A percentile compares a stretch with the other conserved stretches of the same genome.
These are phyloP conservation scores for Coniochaeta prunicola DNA, from an alignment of 2,329 filamentous ascomycete genomes.

Conservation along the genomic window DNA sequence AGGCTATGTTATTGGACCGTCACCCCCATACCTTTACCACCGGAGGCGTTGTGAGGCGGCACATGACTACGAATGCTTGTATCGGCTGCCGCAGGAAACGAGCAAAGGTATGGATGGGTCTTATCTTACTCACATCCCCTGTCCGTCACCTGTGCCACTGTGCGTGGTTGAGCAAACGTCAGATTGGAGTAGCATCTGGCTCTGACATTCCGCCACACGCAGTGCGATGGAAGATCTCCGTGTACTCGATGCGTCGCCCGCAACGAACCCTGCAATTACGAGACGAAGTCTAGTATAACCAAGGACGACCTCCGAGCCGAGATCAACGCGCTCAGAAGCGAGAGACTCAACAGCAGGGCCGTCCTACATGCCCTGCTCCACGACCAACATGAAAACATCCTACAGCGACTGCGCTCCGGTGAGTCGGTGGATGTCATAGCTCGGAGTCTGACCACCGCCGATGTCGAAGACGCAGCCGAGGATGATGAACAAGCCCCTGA, in stretches of 20 bases:
- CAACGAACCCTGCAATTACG: not conserved
- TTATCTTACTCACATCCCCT: not conserved
- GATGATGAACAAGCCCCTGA: not conserved
- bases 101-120: not conserved
- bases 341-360: not conserved
- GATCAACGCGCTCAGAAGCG: not conserved
- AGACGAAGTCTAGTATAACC: not conserved
- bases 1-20: not conserved
- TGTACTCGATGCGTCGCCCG: not conserved
- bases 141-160: not conserved
- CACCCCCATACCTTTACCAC: not conserved
- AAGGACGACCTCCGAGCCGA: not conserved
- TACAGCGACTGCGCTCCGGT: not conserved
- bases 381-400: not conserved
- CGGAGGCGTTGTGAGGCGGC: not conserved
- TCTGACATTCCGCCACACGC: not conserved
- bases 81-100: constrained; percentile 1
- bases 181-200: not conserved
- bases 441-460: not conserved
- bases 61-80: constrained; percentile 1
- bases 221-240: not conserved
- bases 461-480: not conserved
- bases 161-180: not conserved
- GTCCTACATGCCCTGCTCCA: not conserved
- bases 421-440: not conserved